Percentiles rank a stretch among this genome's conserved stretches.
Evolutionary conservation across 768 basidiomycete genomes (phyloP).

Genomic region (Termitomyces sp.): DNA sequence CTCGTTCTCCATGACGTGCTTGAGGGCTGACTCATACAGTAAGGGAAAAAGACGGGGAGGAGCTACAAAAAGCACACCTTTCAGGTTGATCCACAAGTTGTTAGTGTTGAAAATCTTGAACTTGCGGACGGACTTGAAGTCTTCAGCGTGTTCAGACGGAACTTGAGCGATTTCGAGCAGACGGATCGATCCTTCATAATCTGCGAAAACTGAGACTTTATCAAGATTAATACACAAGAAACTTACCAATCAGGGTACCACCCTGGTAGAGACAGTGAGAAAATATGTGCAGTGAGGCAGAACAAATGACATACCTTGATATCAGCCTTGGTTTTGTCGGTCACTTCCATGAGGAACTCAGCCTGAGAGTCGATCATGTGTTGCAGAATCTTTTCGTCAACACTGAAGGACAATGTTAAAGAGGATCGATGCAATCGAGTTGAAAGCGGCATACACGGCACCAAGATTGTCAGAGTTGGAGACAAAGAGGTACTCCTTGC

Average conservation of each 20-base stretch:
- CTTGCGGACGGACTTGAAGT: constrained; percentile 89
- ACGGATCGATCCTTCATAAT: constrained; percentile 85
- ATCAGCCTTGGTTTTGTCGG: constrained; percentile 94
- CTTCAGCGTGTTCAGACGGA: constrained; percentile 87
- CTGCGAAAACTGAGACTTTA: constrained; percentile 17
- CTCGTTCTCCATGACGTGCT: constrained; percentile 83
- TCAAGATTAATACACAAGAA: neutral
- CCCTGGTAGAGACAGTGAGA: constrained; percentile 35
- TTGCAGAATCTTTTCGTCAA: constrained; percentile 78
- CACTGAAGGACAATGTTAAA: constrained; percentile 32
- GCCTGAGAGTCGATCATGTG: constrained; percentile 79
- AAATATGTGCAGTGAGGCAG: neutral
- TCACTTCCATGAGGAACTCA: constrained; percentile 94
- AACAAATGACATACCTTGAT: constrained; percentile 26
- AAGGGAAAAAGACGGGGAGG: neutral
- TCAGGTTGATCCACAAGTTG: constrained; percentile 77
- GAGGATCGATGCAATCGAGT: neutral
- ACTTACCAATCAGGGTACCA: constrained; percentile 72
- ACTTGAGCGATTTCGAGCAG: constrained; percentile 95
- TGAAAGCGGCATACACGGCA: constrained; percentile 56
- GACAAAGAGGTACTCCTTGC: constrained; percentile 96
- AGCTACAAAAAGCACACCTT: constrained; percentile 38
- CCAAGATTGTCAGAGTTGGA: constrained; percentile 98
- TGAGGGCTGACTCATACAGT: constrained; percentile 53
- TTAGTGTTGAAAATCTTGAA: constrained; percentile 95